Conservation (phyloP, 768 basidiomycete species). For the Piloderma croceum region DNA sequence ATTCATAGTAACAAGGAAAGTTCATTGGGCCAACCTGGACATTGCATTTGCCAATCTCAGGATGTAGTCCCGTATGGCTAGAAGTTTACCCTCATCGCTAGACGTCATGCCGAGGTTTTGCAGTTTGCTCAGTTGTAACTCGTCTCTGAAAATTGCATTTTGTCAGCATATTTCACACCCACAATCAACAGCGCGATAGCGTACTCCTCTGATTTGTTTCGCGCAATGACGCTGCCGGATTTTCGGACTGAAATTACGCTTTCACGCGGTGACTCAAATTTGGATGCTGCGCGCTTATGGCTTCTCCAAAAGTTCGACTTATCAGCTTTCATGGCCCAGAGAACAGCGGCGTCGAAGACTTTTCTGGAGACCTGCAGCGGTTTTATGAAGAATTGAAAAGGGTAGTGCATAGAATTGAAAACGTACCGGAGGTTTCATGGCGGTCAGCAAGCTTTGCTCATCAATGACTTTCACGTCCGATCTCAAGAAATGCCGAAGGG, state of each 20-base stretch:
- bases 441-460: conserved; percentile 66
- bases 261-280: conserved; percentile 64
- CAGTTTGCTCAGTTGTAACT: conserved; percentile 65
- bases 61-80: conserved; percentile 86
- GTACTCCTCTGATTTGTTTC: conserved; percentile 72
- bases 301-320: conserved; percentile 76
- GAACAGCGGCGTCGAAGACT: conserved; percentile 78
- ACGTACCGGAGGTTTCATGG: conserved; percentile 75
- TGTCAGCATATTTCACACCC: conserved; percentile 1
- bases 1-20: not conserved
- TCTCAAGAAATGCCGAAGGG: conserved; percentile 76
- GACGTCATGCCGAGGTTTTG: conserved; percentile 84
- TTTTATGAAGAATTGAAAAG: not conserved
- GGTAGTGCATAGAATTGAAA: not conserved
- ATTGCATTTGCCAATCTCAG: conserved; percentile 76
- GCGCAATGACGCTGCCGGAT: conserved; percentile 38
- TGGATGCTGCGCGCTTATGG: conserved; percentile 40
- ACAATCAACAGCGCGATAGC: conserved; percentile 19
- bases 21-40: conserved; percentile 49
- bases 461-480: conserved; percentile 75
- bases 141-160: conserved; percentile 51
- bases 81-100: conserved; percentile 77
- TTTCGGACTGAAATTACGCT: conserved; percentile 65
- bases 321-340: conserved; percentile 85
- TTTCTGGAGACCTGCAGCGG: conserved; percentile 48